Evolutionary conservation across 768 basidiomycete genomes (phyloP).

Genomic region (Stropharia rugosoannulata): DNA sequence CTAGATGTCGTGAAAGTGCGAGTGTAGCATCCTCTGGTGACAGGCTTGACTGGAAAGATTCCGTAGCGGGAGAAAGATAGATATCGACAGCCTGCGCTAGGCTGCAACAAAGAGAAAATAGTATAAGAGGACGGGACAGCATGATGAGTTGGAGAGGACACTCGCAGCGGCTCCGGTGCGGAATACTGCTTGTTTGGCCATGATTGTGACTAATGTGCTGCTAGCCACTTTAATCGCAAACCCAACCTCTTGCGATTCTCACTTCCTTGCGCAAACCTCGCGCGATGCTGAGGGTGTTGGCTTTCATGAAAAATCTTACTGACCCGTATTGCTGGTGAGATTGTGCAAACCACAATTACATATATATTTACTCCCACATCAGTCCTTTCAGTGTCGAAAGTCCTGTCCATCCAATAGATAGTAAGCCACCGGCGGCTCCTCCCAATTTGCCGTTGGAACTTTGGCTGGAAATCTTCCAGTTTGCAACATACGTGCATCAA

Average conservation of each 20-base stretch:
- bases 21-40: constrained; percentile 56
- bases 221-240: background rate
- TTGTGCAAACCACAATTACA: constrained; percentile 10
- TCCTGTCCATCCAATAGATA: constrained; percentile 12
- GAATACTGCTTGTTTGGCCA: background rate
- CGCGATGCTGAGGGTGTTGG: constrained; percentile 13
- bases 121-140: constrained; percentile 21
- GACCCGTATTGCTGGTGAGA: constrained; percentile 32
- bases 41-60: constrained; percentile 35
- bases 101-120: constrained; percentile 31
- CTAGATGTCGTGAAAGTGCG: constrained; percentile 65
- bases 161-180: background rate
- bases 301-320: background rate
- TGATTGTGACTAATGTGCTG: background rate
- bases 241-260: background rate
- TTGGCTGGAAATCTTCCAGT: constrained; percentile 58
- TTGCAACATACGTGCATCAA: constrained; percentile 47
- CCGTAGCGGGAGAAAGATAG: constrained; percentile 51
- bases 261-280: constrained; percentile 1
- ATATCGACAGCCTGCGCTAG: constrained; percentile 53
- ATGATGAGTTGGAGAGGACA: constrained; percentile 22
- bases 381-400: constrained; percentile 23
- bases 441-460: constrained; percentile 47
- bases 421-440: constrained; percentile 16
- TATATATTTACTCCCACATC: constrained; percentile 10